A percentile compares a stretch with the other conserved stretches of the same genome.
phyloP scores from a whole-genome alignment of 2,329 filamentous ascomycete species.

The Colletotrichum somersetense region DNA sequence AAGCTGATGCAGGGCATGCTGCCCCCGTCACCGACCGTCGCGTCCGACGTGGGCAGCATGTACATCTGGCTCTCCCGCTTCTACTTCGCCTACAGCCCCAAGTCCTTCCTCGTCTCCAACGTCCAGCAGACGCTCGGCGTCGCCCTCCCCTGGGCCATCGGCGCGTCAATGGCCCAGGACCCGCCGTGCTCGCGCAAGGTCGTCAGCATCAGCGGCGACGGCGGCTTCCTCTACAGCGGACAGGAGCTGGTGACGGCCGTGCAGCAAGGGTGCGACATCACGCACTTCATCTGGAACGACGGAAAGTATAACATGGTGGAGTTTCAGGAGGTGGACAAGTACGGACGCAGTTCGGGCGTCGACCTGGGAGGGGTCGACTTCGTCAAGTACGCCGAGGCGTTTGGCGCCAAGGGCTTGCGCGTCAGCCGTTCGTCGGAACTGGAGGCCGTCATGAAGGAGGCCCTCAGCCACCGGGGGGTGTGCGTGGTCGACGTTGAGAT shows the following conservation, averaged over 20 bases:
- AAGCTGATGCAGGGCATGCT: constrained; percentile 56
- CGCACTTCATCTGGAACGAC: constrained; percentile 65
- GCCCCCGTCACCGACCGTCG: constrained; percentile 56
- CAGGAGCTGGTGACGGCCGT: constrained; percentile 61
- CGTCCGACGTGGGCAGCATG: constrained; percentile 60
- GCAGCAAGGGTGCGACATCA: constrained; percentile 61
- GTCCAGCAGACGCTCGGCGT: constrained; percentile 64
- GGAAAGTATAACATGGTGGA: constrained; percentile 64
- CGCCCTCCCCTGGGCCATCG: constrained; percentile 62
- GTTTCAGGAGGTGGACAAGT: constrained; percentile 64
- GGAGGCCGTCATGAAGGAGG: constrained; percentile 58
- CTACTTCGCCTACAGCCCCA: constrained; percentile 59
- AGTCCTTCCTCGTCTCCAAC: constrained; percentile 60
- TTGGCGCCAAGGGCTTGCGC: constrained; percentile 60
- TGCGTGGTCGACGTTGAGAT: constrained; percentile 61
- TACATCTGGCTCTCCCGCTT: constrained; percentile 63
- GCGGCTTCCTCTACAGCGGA: constrained; percentile 63
- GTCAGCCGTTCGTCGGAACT: constrained; percentile 55
- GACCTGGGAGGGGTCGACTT: constrained; percentile 61
- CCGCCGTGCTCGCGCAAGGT: constrained; percentile 59
- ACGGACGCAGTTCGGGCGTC: constrained; percentile 59
- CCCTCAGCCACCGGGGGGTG: constrained; percentile 56
- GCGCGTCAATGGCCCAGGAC: constrained; percentile 56
- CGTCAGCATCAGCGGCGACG: constrained; percentile 59
- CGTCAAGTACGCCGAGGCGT: constrained; percentile 60